These are phyloP conservation scores for Gomphus bonarii DNA, from an alignment of 1,284 basidiomycete genomes.

Conservation along the genomic window DNA sequence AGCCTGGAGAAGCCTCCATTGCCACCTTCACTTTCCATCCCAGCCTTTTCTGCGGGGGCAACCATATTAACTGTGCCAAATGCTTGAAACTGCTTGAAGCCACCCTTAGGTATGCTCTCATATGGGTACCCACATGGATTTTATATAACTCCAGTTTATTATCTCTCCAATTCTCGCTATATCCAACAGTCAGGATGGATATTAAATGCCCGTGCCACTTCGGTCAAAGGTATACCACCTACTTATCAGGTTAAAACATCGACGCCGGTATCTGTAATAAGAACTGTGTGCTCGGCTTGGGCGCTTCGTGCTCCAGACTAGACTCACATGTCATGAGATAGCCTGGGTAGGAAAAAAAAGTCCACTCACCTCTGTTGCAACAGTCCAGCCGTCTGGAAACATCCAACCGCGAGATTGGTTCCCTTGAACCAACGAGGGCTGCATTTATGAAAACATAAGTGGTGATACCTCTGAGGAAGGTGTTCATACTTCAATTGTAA, in stretches of 20 bases:
- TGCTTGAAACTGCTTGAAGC: conserved; percentile 66
- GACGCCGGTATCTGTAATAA: conserved; percentile 67
- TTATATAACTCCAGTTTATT: no score
- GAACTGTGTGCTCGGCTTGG: conserved; percentile 80
- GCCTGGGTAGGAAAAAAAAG: neutral
- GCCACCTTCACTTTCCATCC: conserved; percentile 12
- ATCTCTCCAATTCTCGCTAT: no score
- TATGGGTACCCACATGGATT: conserved; percentile 69
- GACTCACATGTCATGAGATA: neutral
- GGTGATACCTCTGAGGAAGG: neutral
- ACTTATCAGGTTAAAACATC: conserved; percentile 50
- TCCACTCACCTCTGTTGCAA: conserved; percentile 59
- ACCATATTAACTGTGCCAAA: conserved; percentile 43
- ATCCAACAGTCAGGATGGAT: conserved; percentile 11
- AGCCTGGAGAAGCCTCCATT: conserved; percentile 23
- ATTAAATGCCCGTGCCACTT: conserved; percentile 1
- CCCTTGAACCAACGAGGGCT: conserved; percentile 77
- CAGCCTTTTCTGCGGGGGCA: conserved; percentile 30
- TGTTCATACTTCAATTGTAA: conserved; percentile 68
- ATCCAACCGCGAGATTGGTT: conserved; percentile 54
- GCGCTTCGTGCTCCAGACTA: conserved; percentile 59
- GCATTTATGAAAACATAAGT: neutral
- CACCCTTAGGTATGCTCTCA: conserved; percentile 62
- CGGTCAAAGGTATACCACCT: conserved; percentile 8
- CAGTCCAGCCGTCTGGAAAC: conserved; percentile 86